phyloP scores from a whole-genome alignment of 352 stramenopile species.

The Phytopythium helicoides region DNA sequence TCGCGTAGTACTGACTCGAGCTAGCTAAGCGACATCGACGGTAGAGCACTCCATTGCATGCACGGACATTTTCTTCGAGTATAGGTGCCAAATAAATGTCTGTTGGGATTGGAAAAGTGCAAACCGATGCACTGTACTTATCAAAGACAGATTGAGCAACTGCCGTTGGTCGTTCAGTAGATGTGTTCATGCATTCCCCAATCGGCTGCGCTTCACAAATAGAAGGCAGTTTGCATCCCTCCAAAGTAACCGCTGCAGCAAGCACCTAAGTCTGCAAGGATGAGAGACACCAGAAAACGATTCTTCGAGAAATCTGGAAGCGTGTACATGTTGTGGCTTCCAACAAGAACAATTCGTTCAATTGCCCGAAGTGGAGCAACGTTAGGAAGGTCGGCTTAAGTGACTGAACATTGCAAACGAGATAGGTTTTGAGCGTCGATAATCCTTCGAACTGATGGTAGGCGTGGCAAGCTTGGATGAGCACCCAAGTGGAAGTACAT shows the following conservation, averaged over 20 bases:
- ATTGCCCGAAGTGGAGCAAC: not conserved
- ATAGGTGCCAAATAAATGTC: not conserved
- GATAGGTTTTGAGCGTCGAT: conserved; percentile 4
- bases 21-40: not conserved
- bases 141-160: conserved; percentile 2
- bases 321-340: conserved; percentile 1
- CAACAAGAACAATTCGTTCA: not conserved
- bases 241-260: conserved; percentile 9
- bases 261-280: not conserved
- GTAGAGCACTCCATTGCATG: conserved; percentile 5
- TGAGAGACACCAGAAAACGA: not conserved
- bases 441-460: conserved; percentile 9
- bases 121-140: conserved; percentile 1
- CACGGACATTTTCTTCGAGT: conserved; percentile 4
- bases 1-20: not conserved
- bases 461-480: not conserved
- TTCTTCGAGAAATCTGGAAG: conserved; percentile 3
- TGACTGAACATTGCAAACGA: conserved; percentile 2
- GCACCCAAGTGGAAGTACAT: conserved; percentile 6
- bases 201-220: not conserved
- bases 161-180: not conserved
- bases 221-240: not conserved
- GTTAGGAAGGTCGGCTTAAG: not conserved
- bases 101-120: not conserved
- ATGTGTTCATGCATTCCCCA: not conserved